These are phyloP conservation scores for Oryza meridionalis DNA, from an alignment of 176 grass and related monocot species.

Conservation along the genomic window DNA sequence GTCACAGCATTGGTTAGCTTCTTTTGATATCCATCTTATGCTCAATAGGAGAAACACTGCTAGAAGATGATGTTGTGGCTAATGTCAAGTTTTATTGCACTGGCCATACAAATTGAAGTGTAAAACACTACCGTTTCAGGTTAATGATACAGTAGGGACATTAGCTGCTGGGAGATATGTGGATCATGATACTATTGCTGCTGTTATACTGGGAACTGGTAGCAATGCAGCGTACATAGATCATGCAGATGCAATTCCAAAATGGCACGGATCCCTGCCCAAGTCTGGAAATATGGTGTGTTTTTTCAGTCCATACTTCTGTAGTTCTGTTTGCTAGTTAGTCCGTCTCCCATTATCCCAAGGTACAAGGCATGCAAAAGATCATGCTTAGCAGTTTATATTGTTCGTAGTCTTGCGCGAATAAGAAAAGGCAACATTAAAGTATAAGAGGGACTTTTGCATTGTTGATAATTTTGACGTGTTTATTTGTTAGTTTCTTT, in stretches of 20 bases:
- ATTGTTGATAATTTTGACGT: slow-evolving; percentile 1
- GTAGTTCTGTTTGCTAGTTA: background rate
- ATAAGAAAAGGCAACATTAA: background rate
- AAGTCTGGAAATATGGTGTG: slow-evolving; percentile 62
- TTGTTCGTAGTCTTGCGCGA: background rate
- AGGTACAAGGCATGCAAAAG: background rate
- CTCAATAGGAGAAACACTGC: too few relatives aligned
- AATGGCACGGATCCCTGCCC: slow-evolving; percentile 58
- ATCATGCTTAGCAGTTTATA: background rate
- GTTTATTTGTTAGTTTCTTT: background rate
- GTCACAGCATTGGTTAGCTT: slow-evolving; percentile 59
- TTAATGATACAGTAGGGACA: slow-evolving; percentile 73
- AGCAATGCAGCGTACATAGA: slow-evolving; percentile 90
- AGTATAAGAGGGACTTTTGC: background rate
- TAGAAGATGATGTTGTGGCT: too few relatives aligned
- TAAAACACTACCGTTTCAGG: slow-evolving; percentile 32
- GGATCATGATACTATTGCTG: slow-evolving; percentile 68
- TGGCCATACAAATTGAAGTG: too few relatives aligned
- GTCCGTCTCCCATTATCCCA: background rate
- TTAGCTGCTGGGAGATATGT: slow-evolving; percentile 74
- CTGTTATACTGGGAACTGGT: slow-evolving; percentile 76
- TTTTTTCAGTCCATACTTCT: background rate
- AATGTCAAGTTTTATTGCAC: too few relatives aligned
- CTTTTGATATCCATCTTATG: too few relatives aligned
- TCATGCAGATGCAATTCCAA: slow-evolving; percentile 69